A percentile compares a stretch with the other conserved stretches of the same genome.
These are phyloP conservation scores for Talaromyces ruber DNA, from an alignment of 495 filamentous ascomycete genomes.

Conservation along the genomic window DNA sequence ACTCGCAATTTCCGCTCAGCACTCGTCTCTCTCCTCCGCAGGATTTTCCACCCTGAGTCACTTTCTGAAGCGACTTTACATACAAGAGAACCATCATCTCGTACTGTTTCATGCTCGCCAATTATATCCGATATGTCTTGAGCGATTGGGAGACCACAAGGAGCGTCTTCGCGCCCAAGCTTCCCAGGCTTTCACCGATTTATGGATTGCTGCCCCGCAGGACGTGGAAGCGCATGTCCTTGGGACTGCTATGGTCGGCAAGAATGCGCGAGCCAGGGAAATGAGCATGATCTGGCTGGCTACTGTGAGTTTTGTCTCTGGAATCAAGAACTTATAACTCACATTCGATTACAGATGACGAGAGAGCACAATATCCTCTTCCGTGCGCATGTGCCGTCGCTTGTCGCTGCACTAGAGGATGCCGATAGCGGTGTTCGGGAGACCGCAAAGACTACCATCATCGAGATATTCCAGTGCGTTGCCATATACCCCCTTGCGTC, in stretches of 20 bases:
- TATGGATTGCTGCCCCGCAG: slow-evolving; percentile 51
- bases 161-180: slow-evolving; percentile 69
- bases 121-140: slow-evolving; percentile 63
- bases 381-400: slow-evolving; percentile 66
- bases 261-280: slow-evolving; percentile 76
- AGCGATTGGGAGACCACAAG: slow-evolving; percentile 82
- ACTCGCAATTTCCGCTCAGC: slow-evolving; percentile 59
- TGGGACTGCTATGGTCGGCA: slow-evolving; percentile 66
- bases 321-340: neutral
- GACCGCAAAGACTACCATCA: slow-evolving; percentile 66
- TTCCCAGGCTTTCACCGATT: slow-evolving; percentile 60
- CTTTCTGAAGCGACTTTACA: slow-evolving; percentile 68
- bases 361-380: slow-evolving; percentile 69
- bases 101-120: slow-evolving; percentile 55
- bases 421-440: slow-evolving; percentile 81
- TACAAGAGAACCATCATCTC: slow-evolving; percentile 68
- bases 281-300: slow-evolving; percentile 71
- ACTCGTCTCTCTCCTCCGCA: slow-evolving; percentile 57
- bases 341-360: slow-evolving; percentile 52
- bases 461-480: slow-evolving; percentile 74
- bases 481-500: neutral
- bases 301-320: slow-evolving; percentile 40
- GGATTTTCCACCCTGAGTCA: slow-evolving; percentile 82
- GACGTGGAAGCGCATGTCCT: slow-evolving; percentile 77
- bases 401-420: slow-evolving; percentile 84